Base-by-base conservation (phyloP, 225 moss, liverwort and hornwort genomes). In the Polytrichum commune region DNA sequence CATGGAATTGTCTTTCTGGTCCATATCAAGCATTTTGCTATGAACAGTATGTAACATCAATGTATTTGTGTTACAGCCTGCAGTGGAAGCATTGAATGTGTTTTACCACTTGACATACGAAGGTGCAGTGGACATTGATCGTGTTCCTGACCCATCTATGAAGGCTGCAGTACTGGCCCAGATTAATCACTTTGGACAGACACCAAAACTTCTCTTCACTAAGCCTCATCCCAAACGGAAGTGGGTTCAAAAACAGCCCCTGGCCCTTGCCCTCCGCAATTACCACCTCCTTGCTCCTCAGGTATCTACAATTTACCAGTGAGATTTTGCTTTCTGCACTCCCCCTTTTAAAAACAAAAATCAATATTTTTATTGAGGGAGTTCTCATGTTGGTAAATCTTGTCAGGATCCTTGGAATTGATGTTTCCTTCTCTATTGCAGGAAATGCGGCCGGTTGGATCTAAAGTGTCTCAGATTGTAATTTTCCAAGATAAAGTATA, bases 101-200 rank as follows among this genome's bases (percentile, higher is more conserved):
- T 95, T 95, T 77, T 95, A 92, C 70, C 82, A 95, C 74, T 89
- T 95, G 73, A 95, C 94, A 19, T 95, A 95, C 62, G 94, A 95
- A 78, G 94, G 94, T 73, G 92, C 92, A 66, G 94, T 95, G 20
- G 90, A 95, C 79, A 95, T 95, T 62, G 94, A 95, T 66, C 88
- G 92, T 29, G 90, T 95, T 72, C 81, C 81, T 54, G 94, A 95
- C 26, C 94, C 94, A 55, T 79, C 92, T 63, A 92, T 95, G 94
- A 95, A 95, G 83, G 94, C 92, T 60, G 92, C 94, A 32, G 81
- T 95, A 71, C 76, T 95, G 69, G 94, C 94, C 53, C 94, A 95
- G 76, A 95, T 95, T 72, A 95, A 95, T 68, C 94, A 95, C 77
- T 95, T 95, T 73, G 94, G 94, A 60, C 94, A 95, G 80, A 95